Conservation (phyloP, 2,329 filamentous ascomycete species). For the Fusarium sterilihyphosum region DNA sequence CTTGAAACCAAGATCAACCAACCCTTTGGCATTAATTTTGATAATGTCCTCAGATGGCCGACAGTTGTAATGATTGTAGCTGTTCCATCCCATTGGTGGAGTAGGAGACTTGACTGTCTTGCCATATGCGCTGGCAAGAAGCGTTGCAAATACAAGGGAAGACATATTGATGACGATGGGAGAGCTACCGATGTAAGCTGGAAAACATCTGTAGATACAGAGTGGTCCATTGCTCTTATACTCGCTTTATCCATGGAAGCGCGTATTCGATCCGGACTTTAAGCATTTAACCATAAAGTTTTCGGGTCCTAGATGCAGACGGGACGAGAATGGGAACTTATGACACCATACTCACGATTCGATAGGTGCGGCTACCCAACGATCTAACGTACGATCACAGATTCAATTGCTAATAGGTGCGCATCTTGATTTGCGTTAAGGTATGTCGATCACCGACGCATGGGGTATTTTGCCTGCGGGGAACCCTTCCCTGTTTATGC, state of each 20-base stretch:
- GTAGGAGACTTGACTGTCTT: conserved; percentile 42
- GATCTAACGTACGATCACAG: background rate
- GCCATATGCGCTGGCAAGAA: conserved; percentile 8
- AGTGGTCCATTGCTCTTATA: background rate
- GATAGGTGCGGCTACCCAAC: background rate
- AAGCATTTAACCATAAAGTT: background rate
- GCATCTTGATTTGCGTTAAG: background rate
- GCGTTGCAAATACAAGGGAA: background rate
- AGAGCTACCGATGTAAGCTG: background rate
- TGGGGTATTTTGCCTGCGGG: background rate
- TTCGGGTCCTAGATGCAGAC: background rate
- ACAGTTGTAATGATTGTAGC: conserved; percentile 60
- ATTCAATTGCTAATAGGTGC: background rate
- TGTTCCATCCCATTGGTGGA: conserved; percentile 66
- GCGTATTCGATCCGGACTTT: background rate
- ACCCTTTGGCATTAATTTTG: conserved; percentile 59
- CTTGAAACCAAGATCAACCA: conserved; percentile 62
- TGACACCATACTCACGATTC: background rate
- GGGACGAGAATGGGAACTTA: background rate
- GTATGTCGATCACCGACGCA: background rate
- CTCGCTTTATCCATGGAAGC: background rate
- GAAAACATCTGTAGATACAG: no score
- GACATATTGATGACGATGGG: background rate
- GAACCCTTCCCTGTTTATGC: background rate
- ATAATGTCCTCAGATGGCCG: conserved; percentile 32